phyloP scores from a whole-genome alignment of 371 early-diverging fungal species.

The Mucor velutinosus region DNA sequence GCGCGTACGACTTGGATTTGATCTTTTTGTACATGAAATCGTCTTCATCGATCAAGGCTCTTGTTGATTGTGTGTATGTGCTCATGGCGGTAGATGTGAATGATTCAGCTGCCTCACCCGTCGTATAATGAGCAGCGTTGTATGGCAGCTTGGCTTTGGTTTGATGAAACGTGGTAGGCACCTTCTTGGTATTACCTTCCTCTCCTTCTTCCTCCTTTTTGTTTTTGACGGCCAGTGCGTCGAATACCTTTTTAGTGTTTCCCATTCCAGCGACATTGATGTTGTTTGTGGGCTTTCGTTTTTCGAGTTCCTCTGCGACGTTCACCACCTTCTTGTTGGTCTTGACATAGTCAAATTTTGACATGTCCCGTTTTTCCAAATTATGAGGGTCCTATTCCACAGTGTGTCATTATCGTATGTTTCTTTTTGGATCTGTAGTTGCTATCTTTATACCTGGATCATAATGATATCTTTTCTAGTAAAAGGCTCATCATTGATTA shows the following conservation, averaged over 20 bases:
- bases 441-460: conserved; percentile 62
- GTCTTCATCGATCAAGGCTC: conserved; percentile 74
- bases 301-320: conserved; percentile 52
- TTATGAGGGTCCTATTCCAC: conserved; percentile 80
- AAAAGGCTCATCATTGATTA: conserved; percentile 88
- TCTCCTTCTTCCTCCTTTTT: conserved; percentile 33
- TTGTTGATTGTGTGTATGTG: conserved; percentile 72
- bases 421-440: not conserved
- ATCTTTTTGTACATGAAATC: conserved; percentile 85
- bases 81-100: conserved; percentile 87
- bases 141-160: conserved; percentile 57
- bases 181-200: conserved; percentile 20
- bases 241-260: conserved; percentile 61
- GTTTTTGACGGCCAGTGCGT: conserved; percentile 50
- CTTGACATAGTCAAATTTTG: conserved; percentile 74
- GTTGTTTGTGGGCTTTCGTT: conserved; percentile 55
- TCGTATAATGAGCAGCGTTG: conserved; percentile 84
- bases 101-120: conserved; percentile 78
- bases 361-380: conserved; percentile 68
- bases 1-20: conserved; percentile 77
- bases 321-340: conserved; percentile 64
- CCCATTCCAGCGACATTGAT: conserved; percentile 70
- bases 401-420: not conserved
- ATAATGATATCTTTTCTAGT: conserved; percentile 86
- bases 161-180: conserved; percentile 43